Evolutionary conservation across 2,329 filamentous ascomycete species (phyloP).

Genomic region (Drechslerella stenobrocha): DNA sequence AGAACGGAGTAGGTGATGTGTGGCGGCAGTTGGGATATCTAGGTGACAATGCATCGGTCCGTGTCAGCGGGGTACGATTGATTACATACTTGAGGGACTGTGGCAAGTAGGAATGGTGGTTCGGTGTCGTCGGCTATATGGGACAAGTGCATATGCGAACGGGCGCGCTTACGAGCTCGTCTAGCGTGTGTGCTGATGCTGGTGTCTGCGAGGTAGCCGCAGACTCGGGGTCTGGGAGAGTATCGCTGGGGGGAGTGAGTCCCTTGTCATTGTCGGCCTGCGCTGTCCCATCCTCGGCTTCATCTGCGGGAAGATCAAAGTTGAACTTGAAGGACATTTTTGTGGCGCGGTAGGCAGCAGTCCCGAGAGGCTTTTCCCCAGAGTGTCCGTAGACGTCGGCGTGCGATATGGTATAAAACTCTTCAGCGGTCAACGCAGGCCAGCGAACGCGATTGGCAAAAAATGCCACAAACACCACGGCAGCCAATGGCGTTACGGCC

Average conservation of each 20-base stretch:
- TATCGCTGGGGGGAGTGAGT: neutral
- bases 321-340: conserved; percentile 46
- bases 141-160: neutral
- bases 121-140: too few relatives aligned
- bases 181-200: conserved; percentile 31
- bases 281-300: conserved; percentile 10
- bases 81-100: neutral
- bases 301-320: conserved; percentile 34
- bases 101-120: neutral
- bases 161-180: conserved; percentile 37
- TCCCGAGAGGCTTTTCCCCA: neutral
- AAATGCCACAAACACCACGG: too few relatives aligned
- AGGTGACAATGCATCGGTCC: neutral
- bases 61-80: neutral
- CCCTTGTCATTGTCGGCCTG: conserved; percentile 3
- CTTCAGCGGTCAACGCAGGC: too few relatives aligned
- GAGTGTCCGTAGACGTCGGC: neutral
- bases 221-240: conserved; percentile 2
- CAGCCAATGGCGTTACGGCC: too few relatives aligned
- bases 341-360: neutral
- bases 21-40: conserved; percentile 63
- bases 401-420: neutral
- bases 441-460: too few relatives aligned
- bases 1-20: conserved; percentile 72
- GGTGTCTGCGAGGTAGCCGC: conserved; percentile 13